Percentiles rank a stretch among this genome's conserved stretches.
These are phyloP conservation scores for Pilobolus umbonatus DNA, from an alignment of 192 early-diverging fungal genomes.

Conservation along the genomic window DNA sequence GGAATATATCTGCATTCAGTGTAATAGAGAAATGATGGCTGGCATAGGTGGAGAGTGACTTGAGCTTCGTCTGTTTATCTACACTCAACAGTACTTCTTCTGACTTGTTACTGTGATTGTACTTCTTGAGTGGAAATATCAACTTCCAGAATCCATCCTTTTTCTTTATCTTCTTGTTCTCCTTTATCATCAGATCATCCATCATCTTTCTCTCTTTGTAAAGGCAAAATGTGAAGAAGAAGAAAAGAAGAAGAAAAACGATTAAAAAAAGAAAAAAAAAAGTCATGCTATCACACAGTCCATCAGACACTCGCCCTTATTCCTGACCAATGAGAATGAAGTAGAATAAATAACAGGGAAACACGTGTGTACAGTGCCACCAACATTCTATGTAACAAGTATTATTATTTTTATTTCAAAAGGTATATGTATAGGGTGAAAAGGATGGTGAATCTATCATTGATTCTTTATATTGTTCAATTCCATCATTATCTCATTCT, in stretches of 20 bases:
- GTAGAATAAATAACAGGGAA: no score
- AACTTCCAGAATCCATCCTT: constrained; percentile 8
- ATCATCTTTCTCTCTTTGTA: neutral
- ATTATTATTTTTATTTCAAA: no score
- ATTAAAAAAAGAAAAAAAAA: neutral
- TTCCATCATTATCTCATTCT: constrained; percentile 10
- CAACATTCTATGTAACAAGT: no score
- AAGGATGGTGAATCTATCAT: no score
- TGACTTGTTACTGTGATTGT: neutral
- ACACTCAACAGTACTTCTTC: neutral
- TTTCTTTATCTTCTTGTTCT: neutral
- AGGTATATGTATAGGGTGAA: no score
- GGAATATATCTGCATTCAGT: neutral
- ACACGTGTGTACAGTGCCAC: no score
- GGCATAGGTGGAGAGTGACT: constrained; percentile 1
- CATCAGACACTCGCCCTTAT: no score
- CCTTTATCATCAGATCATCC: neutral
- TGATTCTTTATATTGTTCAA: no score
- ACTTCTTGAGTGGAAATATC: neutral
- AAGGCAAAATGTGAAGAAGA: neutral
- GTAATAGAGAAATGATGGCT: constrained; percentile 1
- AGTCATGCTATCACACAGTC: no score
- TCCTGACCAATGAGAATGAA: no score
- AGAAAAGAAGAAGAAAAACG: neutral
- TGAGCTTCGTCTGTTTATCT: constrained; percentile 7